Evolutionary conservation across 306 rosid genomes (phyloP).

Genomic region (Cucurbita pepo): DNA sequence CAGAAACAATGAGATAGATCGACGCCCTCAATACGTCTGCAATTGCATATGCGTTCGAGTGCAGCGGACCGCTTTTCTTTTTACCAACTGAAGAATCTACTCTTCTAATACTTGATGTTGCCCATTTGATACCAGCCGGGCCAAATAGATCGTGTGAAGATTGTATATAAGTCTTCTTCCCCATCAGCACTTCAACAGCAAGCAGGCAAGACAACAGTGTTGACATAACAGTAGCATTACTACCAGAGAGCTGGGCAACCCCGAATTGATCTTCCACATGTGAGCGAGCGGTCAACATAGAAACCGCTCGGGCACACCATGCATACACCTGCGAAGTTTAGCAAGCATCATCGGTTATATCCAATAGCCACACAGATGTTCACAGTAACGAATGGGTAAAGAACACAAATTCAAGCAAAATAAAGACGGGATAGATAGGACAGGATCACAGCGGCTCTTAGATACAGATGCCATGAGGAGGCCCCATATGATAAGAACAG

Average conservation of each 20-base stretch:
- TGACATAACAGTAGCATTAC: slow-evolving; percentile 62
- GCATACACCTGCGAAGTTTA: slow-evolving; percentile 40
- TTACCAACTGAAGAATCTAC: slow-evolving; percentile 32
- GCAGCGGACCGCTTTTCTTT: slow-evolving; percentile 46
- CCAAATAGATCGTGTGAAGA: slow-evolving; percentile 50
- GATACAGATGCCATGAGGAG: too few species aligned
- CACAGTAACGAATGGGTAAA: neutral
- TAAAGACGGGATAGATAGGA: too few species aligned
- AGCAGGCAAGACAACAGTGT: slow-evolving; percentile 75
- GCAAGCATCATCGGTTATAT: neutral
- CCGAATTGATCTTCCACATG: slow-evolving; percentile 64
- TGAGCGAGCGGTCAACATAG: slow-evolving; percentile 62
- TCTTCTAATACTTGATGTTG: slow-evolving; percentile 42
- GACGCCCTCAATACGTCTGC: slow-evolving; percentile 72
- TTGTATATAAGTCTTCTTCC: slow-evolving; percentile 67
- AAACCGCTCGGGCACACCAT: slow-evolving; percentile 69
- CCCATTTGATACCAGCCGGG: slow-evolving; percentile 71
- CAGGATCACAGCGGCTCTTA: too few species aligned
- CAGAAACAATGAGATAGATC: slow-evolving; percentile 59
- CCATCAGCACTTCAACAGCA: slow-evolving; percentile 78
- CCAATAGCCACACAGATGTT: neutral
- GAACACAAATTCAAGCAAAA: too few species aligned
- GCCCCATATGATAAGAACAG: neutral
- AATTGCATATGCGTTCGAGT: slow-evolving; percentile 68
- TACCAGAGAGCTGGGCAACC: slow-evolving; percentile 80